Evolutionary conservation across 495 filamentous ascomycete species (phyloP), one percentile per base, ranked within the genome.

Genomic region (Sphaerosporella brunnea): DNA sequence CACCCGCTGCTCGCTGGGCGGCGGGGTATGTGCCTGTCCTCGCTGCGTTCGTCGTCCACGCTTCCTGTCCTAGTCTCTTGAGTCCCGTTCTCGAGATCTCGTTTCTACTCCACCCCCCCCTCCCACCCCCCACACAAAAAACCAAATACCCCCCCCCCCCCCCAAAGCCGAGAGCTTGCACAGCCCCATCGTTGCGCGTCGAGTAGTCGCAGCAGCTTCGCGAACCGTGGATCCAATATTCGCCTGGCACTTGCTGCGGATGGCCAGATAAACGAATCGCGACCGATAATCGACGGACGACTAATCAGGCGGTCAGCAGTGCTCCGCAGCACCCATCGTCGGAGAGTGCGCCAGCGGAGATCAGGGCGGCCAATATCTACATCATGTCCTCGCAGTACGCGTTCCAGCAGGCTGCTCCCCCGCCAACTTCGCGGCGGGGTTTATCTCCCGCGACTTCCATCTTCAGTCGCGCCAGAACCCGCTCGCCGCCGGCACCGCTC

Each of bases 301-400:
- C 28, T 32, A 13, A 13, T 5, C 28, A 13, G 13, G 13, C 28
- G 28, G 28, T 32, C 28, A 5, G 28, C 28, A 32, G 5, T 13
- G 35, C 35, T 15, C 15, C 8, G 15, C 35, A 37, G 8, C 35
- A 18, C 35, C 8, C 35, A 18, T 7, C 7, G 16, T 37, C 28
- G 28, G 35, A 8, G 7, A 15, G 18, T 37, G 13, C 13, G 13
- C 7, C 28, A 32, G 28, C 13, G 5, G 28, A 32, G 13, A 13
- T 13, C 28, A 5, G 13, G 7, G 7, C 28, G 7, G 13, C 28
- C 28, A 5, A 13, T 32, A 32, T 32, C 28, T 5, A 37, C 18
- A 37, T 11, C 51, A 59, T 59, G 55, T 42, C 55, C 38, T 58
- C 55, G 3, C 54, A 54, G 8, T 59, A 59, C 46, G 47, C 55